Conservation (phyloP, 2,329 filamentous ascomycete genomes). For the Colletotrichum tofieldiae region DNA sequence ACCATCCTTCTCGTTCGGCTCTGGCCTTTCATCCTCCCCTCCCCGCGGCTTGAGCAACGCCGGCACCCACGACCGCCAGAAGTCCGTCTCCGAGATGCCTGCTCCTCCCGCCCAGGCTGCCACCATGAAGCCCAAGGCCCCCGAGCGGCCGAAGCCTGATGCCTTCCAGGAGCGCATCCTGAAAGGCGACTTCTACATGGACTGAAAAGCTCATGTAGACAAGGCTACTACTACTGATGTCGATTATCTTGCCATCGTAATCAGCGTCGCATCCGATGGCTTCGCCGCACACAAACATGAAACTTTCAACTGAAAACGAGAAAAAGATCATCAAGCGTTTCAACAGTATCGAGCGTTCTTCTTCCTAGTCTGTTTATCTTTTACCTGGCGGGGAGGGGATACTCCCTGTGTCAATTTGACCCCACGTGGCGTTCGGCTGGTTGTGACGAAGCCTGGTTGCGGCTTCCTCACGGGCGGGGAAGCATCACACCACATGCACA, state of each 20-base stretch:
- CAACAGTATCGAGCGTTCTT: conserved; percentile 19
- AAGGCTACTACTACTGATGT: conserved; percentile 8
- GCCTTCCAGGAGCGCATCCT: conserved; percentile 97
- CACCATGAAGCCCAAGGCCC: conserved; percentile 61
- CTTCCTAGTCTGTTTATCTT: conserved; percentile 19
- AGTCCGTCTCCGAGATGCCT: conserved; percentile 78
- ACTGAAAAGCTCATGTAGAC: conserved; percentile 66
- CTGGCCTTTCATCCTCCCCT: conserved; percentile 59
- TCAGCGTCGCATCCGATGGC: background rate
- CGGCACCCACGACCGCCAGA: conserved; percentile 74
- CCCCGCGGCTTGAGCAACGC: conserved; percentile 54
- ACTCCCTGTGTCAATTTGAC: conserved; percentile 14
- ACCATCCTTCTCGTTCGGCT: conserved; percentile 72
- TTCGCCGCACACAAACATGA: background rate
- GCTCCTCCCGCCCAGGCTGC: conserved; percentile 68
- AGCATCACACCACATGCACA: conserved; percentile 27
- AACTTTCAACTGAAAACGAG: conserved; percentile 20
- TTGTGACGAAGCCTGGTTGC: conserved; percentile 28
- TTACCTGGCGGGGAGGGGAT: conserved; percentile 2
- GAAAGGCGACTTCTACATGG: conserved; percentile 99
- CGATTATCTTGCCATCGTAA: conserved; percentile 12
- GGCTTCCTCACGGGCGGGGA: conserved; percentile 15
- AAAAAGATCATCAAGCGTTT: conserved; percentile 36
- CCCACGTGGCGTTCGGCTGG: conserved; percentile 37
- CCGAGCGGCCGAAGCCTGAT: conserved; percentile 82